Evolutionary conservation across 2,329 filamentous ascomycete species (phyloP).

Genomic region (Diaporthe ampelina): DNA sequence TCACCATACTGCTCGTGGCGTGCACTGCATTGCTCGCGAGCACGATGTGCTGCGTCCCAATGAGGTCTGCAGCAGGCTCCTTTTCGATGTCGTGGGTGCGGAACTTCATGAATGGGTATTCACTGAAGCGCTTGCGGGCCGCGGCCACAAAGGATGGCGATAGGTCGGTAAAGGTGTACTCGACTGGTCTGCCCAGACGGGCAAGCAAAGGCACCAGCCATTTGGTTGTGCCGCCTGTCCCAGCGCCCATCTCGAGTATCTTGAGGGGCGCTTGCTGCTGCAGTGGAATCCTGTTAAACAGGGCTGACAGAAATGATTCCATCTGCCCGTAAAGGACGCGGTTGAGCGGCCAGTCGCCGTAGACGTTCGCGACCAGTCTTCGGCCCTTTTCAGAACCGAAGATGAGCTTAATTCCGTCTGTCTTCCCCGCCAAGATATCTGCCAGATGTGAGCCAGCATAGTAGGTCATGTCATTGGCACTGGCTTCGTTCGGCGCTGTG

Average conservation of each 20-base stretch:
- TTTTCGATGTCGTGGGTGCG: conserved; percentile 43
- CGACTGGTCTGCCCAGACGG: conserved; percentile 46
- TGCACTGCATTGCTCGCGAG: too few species aligned
- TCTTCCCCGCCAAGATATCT: conserved; percentile 37
- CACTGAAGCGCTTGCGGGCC: conserved; percentile 46
- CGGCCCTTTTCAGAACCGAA: conserved; percentile 40
- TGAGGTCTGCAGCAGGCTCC: too few species aligned
- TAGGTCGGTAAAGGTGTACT: conserved; percentile 59
- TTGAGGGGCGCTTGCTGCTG: too few species aligned
- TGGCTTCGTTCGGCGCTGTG: too few species aligned
- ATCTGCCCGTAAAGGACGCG: not conserved
- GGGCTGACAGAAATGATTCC: not conserved
- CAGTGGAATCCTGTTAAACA: too few species aligned
- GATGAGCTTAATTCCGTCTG: conserved; percentile 42
- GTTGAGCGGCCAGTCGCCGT: conserved; percentile 32
- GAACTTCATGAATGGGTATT: conserved; percentile 49
- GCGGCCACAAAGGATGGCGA: conserved; percentile 50
- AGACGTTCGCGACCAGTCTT: conserved; percentile 11
- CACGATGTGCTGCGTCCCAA: too few species aligned
- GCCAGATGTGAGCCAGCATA: conserved; percentile 41
- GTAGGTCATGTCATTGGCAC: conserved; percentile 26
- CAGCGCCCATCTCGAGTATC: too few species aligned
- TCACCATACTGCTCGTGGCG: too few species aligned
- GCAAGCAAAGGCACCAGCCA: conserved; percentile 46
- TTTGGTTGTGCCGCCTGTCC: not conserved